phyloP scores from a whole-genome alignment of 164 flowering plant species.

The Vitis rupestris region DNA sequence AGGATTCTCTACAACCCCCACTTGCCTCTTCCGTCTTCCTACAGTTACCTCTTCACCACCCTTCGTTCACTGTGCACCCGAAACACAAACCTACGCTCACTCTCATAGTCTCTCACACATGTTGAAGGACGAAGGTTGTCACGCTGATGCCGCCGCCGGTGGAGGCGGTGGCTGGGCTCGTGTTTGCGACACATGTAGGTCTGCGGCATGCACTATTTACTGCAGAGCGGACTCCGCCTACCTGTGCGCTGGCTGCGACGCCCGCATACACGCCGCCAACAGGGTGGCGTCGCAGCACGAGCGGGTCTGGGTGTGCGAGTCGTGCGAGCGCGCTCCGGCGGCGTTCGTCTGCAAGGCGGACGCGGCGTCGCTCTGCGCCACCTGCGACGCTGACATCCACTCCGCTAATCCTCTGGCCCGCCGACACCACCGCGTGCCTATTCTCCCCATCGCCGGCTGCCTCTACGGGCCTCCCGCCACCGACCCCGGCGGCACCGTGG shows the following conservation, averaged over 20 bases:
- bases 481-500: slow-evolving; percentile 2
- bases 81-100: neutral
- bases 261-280: slow-evolving; percentile 54
- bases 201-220: slow-evolving; percentile 60
- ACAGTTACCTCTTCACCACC: slow-evolving; percentile 2
- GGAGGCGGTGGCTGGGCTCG: slow-evolving; percentile 41
- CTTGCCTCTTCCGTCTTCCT: neutral
- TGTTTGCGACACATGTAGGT: slow-evolving; percentile 55
- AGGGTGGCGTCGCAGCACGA: slow-evolving; percentile 49
- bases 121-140: slow-evolving; percentile 26
- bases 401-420: slow-evolving; percentile 83
- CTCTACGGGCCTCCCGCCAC: slow-evolving; percentile 24
- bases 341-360: slow-evolving; percentile 86
- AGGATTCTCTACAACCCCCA: slow-evolving; percentile 36
- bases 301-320: slow-evolving; percentile 76
- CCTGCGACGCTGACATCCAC: slow-evolving; percentile 79
- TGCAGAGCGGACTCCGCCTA: slow-evolving; percentile 67
- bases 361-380: slow-evolving; percentile 71
- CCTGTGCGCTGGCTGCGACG: slow-evolving; percentile 69
- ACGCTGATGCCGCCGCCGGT: slow-evolving; percentile 7
- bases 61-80: neutral
- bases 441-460: slow-evolving; percentile 44
- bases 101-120: neutral
- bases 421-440: slow-evolving; percentile 78
- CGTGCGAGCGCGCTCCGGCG: slow-evolving; percentile 79